These are phyloP conservation scores for Dendrocalamus latiflorus DNA, from an alignment of 202 grass and related monocot genomes.

Conservation along the genomic window DNA sequence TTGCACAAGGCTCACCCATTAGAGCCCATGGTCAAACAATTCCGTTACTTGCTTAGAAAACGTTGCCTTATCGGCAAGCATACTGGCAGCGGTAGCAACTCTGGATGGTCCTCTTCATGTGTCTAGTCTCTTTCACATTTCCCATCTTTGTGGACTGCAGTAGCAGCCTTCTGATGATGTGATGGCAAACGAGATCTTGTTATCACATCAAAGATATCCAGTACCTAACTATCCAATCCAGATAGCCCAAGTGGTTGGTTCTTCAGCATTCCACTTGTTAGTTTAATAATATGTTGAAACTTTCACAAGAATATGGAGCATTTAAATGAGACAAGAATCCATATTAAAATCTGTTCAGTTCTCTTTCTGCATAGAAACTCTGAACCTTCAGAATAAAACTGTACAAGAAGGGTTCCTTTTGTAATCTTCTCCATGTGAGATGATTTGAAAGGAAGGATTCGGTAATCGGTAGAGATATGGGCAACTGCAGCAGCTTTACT, in stretches of 20 bases:
- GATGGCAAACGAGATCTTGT: not conserved
- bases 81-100: not conserved
- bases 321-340: not conserved
- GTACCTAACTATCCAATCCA: conserved; percentile 18
- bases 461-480: conserved; percentile 24
- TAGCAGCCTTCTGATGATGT: conserved; percentile 7
- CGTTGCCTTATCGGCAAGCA: not conserved
- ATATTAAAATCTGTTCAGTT: too few species aligned
- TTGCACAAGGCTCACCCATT: not conserved
- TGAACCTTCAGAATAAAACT: not conserved
- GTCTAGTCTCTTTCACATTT: conserved; percentile 8
- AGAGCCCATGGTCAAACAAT: not conserved
- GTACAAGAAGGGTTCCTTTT: conserved; percentile 19
- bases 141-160: too few species aligned
- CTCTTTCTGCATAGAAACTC: too few species aligned
- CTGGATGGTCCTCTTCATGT: not conserved
- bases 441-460: conserved; percentile 17
- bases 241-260: conserved; percentile 18
- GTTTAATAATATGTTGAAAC: not conserved
- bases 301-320: not conserved
- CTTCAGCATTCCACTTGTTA: conserved; percentile 2
- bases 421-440: not conserved
- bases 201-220: conserved; percentile 27
- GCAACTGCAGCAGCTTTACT: conserved; percentile 39
- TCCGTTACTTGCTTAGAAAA: conserved; percentile 24